phyloP scores from a whole-genome alignment of 225 moss, liverwort and hornwort species.

The Pleurozium schreberi region DNA sequence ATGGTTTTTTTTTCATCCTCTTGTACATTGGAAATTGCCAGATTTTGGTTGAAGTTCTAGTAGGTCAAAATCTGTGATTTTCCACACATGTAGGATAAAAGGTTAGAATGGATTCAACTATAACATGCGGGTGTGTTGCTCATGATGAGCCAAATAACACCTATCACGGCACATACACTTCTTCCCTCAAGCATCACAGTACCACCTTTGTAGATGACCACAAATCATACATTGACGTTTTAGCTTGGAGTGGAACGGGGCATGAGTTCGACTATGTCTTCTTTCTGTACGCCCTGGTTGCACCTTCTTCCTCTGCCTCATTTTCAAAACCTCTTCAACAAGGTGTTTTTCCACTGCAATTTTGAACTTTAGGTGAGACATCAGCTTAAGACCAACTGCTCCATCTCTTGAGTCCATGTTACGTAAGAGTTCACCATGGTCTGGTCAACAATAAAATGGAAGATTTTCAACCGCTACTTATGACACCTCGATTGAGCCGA shows the following conservation, averaged over 20 bases:
- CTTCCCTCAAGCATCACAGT: background rate
- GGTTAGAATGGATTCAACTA: no score
- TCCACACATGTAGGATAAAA: no score
- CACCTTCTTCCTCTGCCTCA: background rate
- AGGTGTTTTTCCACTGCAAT: background rate
- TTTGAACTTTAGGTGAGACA: background rate
- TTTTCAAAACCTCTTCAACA: background rate
- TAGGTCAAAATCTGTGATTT: rapidly evolving
- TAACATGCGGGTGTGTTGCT: no score
- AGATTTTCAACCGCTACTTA: background rate
- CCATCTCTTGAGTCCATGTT: background rate
- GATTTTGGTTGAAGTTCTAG: no score
- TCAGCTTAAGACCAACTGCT: background rate
- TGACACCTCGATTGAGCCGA: background rate
- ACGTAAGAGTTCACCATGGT: background rate
- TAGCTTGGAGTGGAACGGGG: background rate
- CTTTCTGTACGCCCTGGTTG: rapidly evolving
- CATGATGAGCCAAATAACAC: no score
- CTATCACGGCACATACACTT: no score
- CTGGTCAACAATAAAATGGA: background rate
- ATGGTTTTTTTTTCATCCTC: no score
- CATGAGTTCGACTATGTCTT: background rate
- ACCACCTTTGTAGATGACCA: background rate
- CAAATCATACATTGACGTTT: background rate
- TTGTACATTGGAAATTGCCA: no score